phyloP scores from a whole-genome alignment of 1,284 basidiomycete species.

The Boletus smithii region DNA sequence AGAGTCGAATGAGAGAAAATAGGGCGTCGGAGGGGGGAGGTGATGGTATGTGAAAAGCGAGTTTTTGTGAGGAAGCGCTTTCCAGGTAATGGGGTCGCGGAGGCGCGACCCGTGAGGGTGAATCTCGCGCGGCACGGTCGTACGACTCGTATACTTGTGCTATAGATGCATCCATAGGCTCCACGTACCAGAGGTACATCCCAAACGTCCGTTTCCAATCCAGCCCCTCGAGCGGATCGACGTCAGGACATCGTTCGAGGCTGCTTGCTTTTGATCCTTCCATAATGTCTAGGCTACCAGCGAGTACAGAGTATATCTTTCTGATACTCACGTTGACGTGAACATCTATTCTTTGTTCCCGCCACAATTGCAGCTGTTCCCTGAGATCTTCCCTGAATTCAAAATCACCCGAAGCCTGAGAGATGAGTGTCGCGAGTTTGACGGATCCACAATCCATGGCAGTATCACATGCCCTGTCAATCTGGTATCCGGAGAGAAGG shows the following conservation, averaged over 20 bases:
- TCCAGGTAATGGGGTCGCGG: constrained; percentile 73
- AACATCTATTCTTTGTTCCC: constrained; percentile 69
- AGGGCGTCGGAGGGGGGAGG: constrained; percentile 61
- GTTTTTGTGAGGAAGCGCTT: constrained; percentile 31
- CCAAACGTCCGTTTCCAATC: constrained; percentile 97
- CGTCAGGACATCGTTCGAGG: constrained; percentile 58
- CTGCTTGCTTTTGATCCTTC: constrained; percentile 56
- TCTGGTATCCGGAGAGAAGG: constrained; percentile 83
- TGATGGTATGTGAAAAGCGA: constrained; percentile 31
- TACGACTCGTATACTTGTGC: constrained; percentile 71
- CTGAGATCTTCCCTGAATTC: constrained; percentile 74
- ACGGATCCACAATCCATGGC: constrained; percentile 78
- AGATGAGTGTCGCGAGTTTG: constrained; percentile 88
- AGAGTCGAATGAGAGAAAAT: constrained; percentile 82
- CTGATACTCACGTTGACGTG: constrained; percentile 71
- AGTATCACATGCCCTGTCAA: constrained; percentile 77
- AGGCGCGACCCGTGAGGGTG: constrained; percentile 46
- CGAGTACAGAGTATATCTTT: constrained; percentile 82
- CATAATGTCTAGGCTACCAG: constrained; percentile 71
- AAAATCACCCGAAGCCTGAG: constrained; percentile 83
- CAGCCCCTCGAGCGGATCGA: constrained; percentile 74
- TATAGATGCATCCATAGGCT: constrained; percentile 70
- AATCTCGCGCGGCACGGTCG: constrained; percentile 48
- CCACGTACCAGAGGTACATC: constrained; percentile 87
- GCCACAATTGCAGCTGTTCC: constrained; percentile 84